A percentile compares a stretch with the other conserved stretches of the same genome.
Evolutionary conservation across 306 rosid species (phyloP).

Genomic region (Senna siamea): DNA sequence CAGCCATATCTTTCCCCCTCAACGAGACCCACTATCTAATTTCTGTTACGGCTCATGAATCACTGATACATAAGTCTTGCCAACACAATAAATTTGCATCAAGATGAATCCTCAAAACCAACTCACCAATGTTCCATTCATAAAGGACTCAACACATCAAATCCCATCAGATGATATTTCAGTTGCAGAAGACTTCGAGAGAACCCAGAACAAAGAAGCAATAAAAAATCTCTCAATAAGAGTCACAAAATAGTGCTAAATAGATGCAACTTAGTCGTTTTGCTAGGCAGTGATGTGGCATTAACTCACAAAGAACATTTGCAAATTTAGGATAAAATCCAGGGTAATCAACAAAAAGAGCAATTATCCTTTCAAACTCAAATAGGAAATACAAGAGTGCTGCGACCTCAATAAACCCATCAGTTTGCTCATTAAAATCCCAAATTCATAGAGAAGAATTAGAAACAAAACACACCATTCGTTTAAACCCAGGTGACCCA

Average conservation of each 20-base stretch:
- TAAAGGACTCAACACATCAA: constrained; percentile 5
- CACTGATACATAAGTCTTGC: constrained; percentile 37
- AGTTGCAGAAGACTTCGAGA: neutral
- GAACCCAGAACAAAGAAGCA: neutral
- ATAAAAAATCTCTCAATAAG: neutral
- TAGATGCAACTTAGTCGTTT: neutral
- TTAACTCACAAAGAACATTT: neutral
- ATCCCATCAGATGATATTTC: neutral
- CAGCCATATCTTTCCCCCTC: constrained; percentile 63
- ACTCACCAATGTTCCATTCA: too few species aligned
- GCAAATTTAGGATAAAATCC: too few species aligned
- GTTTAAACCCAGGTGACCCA: too few species aligned
- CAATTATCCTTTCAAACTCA: neutral
- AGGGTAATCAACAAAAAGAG: neutral
- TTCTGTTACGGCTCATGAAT: constrained; percentile 28
- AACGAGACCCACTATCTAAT: too few species aligned
- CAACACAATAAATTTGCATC: constrained; percentile 4
- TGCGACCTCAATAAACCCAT: neutral
- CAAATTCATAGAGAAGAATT: too few species aligned
- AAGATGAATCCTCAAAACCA: constrained; percentile 5
- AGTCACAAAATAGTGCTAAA: too few species aligned
- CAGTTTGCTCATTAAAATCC: too few species aligned
- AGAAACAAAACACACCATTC: too few species aligned
- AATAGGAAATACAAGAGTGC: neutral
- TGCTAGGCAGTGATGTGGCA: neutral